Evolutionary conservation across 306 rosid genomes (phyloP).

Genomic region (Leucaena leucocephala): DNA sequence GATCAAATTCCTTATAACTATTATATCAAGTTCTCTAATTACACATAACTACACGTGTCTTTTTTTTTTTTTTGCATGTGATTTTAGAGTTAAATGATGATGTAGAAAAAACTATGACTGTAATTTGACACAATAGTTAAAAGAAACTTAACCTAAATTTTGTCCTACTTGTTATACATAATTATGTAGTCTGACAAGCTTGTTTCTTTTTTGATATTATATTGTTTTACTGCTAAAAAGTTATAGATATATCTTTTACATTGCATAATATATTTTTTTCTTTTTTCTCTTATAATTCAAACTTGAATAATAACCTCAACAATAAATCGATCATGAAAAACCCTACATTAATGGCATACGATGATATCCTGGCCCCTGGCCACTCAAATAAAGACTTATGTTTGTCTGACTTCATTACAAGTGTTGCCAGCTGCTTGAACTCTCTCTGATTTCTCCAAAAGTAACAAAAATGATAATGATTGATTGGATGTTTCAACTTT

Average conservation of each 20-base stretch:
- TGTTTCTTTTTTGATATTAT: neutral
- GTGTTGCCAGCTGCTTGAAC: neutral
- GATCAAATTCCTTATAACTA: no score
- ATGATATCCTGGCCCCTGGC: neutral
- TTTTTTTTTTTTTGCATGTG: no score
- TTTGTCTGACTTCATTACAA: neutral
- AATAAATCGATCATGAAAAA: neutral
- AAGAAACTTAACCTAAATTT: no score
- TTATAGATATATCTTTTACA: neutral
- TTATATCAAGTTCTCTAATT: no score
- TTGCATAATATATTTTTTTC: neutral
- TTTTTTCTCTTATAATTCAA: neutral
- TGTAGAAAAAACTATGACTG: no score
- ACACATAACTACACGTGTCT: no score
- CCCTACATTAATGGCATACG: neutral
- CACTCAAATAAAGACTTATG: neutral
- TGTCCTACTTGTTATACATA: no score
- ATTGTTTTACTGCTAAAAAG: neutral
- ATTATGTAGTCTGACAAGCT: neutral
- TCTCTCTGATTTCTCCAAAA: neutral
- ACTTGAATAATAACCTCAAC: neutral
- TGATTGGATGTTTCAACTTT: slow-evolving; percentile 55
- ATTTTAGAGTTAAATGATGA: no score
- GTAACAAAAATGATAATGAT: neutral
- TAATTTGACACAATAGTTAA: no score